Evolutionary conservation across 75 land plant genomes (phyloP).

Genomic region (Pinus tabuliformis): DNA sequence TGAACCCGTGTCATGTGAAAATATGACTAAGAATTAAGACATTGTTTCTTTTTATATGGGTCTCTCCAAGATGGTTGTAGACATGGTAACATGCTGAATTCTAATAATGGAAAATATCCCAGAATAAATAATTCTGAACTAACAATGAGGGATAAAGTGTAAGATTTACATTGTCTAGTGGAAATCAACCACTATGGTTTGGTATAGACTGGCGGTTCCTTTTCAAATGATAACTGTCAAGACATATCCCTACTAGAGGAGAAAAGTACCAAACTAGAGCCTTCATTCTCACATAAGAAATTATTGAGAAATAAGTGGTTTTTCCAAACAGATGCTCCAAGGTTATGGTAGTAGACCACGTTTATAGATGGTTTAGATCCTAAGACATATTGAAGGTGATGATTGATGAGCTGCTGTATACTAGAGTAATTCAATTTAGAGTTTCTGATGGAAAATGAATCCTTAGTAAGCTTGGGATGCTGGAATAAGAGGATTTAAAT

Average conservation of each 20-base stretch:
- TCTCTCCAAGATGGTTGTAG: conserved; percentile 3
- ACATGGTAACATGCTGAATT: neutral
- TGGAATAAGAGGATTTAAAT: too few species aligned
- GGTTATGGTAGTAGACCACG: neutral
- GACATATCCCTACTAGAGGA: conserved; percentile 2
- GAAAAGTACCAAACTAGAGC: conserved; percentile 4
- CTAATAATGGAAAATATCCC: neutral
- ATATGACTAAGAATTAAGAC: neutral
- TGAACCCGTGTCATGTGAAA: neutral
- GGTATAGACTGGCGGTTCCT: conserved; percentile 6
- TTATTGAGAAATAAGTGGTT: conserved; percentile 7
- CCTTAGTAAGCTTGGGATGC: too few species aligned
- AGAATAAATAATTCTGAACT: neutral
- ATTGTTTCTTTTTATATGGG: neutral
- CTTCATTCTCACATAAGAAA: conserved; percentile 6
- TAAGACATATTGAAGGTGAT: too few species aligned
- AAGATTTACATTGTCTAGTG: neutral
- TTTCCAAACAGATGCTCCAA: neutral
- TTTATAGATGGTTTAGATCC: too few species aligned
- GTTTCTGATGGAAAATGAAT: too few species aligned
- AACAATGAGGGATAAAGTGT: neutral
- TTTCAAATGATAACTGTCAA: conserved; percentile 8
- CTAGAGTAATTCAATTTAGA: too few species aligned
- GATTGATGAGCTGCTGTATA: too few species aligned
- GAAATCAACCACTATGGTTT: neutral